A percentile compares a stretch with the other conserved stretches of the same genome.
Conservation (phyloP, 257 asterid species). For the Fraxinus excelsior region DNA sequence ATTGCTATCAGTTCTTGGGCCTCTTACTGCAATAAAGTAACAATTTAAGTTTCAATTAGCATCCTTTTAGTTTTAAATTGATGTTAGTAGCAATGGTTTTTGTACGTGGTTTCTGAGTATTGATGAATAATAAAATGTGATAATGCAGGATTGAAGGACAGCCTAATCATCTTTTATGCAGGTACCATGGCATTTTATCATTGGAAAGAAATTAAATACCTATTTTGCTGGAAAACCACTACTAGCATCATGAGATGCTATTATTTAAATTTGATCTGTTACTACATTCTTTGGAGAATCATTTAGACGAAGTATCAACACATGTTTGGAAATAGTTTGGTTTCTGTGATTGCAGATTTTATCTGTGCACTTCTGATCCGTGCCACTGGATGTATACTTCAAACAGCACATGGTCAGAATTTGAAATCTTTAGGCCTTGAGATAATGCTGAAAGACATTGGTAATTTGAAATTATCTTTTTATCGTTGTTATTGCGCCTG, state of each 20-base stretch:
- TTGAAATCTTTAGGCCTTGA: constrained; percentile 63
- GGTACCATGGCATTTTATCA: constrained; percentile 44
- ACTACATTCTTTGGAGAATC: constrained; percentile 19
- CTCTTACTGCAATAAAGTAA: constrained; percentile 72
- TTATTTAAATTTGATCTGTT: constrained; percentile 17
- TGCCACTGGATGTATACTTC: constrained; percentile 69
- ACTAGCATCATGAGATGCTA: constrained; percentile 10
- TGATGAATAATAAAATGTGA: constrained; percentile 26
- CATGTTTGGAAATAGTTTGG: constrained; percentile 82
- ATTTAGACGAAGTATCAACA: constrained; percentile 44
- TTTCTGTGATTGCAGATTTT: constrained; percentile 89
- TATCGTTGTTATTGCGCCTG: background rate
- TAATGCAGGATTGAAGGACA: constrained; percentile 65
- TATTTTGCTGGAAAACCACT: constrained; percentile 3
- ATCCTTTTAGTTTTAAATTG: background rate
- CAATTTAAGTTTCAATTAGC: constrained; percentile 11
- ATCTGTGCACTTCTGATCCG: constrained; percentile 80
- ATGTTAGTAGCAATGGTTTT: constrained; percentile 11
- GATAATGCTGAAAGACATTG: constrained; percentile 43
- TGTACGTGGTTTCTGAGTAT: constrained; percentile 8
- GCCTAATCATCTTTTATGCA: constrained; percentile 69
- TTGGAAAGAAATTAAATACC: background rate
- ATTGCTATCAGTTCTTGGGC: constrained; percentile 75
- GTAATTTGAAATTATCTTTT: constrained; percentile 25
- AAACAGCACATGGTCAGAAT: constrained; percentile 48